phyloP scores from a whole-genome alignment of 176 grass and related monocot genomes.

The Chloris gayana region DNA sequence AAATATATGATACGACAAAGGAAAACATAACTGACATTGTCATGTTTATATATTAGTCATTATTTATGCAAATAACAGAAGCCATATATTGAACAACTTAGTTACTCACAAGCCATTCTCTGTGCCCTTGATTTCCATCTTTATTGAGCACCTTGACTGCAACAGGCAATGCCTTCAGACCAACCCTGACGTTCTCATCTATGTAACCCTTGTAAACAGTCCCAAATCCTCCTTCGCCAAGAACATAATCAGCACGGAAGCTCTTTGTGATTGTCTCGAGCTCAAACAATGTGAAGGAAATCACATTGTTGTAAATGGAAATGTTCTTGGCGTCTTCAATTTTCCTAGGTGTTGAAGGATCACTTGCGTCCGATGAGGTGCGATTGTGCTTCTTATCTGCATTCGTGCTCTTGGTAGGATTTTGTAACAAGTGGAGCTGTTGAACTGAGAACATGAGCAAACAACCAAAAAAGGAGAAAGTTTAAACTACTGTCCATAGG shows the following conservation, averaged over 20 bases:
- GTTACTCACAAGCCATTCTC: constrained; percentile 98
- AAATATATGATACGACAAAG: not conserved
- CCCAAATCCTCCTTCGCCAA: constrained; percentile 97
- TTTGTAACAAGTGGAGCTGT: constrained; percentile 89
- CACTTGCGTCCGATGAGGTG: constrained; percentile 75
- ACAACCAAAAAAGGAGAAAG: constrained; percentile 8
- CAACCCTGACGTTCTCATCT: constrained; percentile 98
- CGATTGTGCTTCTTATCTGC: constrained; percentile 65
- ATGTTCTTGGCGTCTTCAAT: constrained; percentile 93
- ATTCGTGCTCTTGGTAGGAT: constrained; percentile 60
- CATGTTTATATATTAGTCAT: not conserved
- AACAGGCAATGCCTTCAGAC: constrained; percentile 91
- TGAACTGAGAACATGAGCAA: constrained; percentile 62
- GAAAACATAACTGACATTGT: constrained; percentile 10
- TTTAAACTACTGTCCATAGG: not conserved
- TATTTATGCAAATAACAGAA: not conserved
- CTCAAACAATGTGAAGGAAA: constrained; percentile 91
- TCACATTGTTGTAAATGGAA: constrained; percentile 95
- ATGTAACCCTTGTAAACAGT: constrained; percentile 99
- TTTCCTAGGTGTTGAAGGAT: constrained; percentile 74
- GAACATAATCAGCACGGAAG: constrained; percentile 91
- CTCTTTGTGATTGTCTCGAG: constrained; percentile 98
- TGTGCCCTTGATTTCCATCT: constrained; percentile 95
- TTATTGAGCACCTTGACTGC: constrained; percentile 99
- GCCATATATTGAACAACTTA: constrained; percentile 38